Evolutionary conservation across 805 yeast genomes (phyloP), one percentile per base, ranked within the genome.

Genomic region (Starmerella geochares): DNA sequence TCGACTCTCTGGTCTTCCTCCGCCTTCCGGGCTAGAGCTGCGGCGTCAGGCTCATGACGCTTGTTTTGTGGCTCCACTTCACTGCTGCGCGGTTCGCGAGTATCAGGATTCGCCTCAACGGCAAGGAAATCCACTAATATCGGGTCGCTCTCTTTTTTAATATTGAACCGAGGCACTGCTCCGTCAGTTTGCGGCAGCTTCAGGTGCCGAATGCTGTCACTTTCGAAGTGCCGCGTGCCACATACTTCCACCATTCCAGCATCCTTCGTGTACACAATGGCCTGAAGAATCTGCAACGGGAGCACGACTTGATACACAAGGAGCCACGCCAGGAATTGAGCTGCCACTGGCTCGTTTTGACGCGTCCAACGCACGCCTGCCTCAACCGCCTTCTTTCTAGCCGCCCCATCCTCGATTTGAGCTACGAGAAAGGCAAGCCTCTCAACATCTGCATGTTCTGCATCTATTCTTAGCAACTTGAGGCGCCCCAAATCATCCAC

Each of bases 221-320:
- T 8, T n/a, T 38, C 50, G 27, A 52, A 49, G 9, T 28, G 40
- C 4, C 21, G 17, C 2, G 56, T 53, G 10, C 56, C 56, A 28
- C 54, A 50, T 2, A 50, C 39, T 10, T 31, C n/a, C 1, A 53
- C 24, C 2, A 31, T 4, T 4, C 13, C n/a, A 20, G 24, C 9
- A n/a, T 50, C 42, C 3, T 23, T 13, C 3, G 47, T 35, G 23
- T 32, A 19, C 3, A 50, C 25, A 8, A 50, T 32, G 5, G 44
- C 49, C 24, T 50, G 48, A 11, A 53, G 36, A 13, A 53, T 27
- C 20, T 29, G 47, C 10, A 50, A 4, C 9, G 56, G 54, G 4
- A 38, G 46, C 9, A 53, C 42, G 2, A 36, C 48, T 9, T 19
- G 24, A 44, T 53, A 53, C 4, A 42, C 25, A 0, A 48, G 46